Evolutionary conservation across 2,329 filamentous ascomycete genomes (phyloP).

Genomic region (Phyllosticta citrichinensis): DNA sequence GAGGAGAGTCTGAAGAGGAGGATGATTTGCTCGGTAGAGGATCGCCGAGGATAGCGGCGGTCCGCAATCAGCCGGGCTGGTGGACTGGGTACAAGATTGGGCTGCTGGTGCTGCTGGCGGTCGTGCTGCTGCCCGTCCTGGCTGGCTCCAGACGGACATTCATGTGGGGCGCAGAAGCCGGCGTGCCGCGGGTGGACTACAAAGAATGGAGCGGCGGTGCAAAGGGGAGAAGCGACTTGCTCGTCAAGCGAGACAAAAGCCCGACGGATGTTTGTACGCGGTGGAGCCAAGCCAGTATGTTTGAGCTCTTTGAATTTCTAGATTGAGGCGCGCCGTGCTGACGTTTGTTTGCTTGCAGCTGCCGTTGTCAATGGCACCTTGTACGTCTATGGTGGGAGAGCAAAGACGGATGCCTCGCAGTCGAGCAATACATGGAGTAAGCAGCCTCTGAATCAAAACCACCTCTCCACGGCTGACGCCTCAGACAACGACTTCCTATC

Average conservation of each 20-base stretch:
- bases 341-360: conserved; percentile 25
- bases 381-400: conserved; percentile 66
- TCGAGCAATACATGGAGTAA: conserved; percentile 59
- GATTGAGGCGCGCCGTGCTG: conserved; percentile 10
- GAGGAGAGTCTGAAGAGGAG: not conserved
- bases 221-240: not conserved
- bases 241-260: conserved; percentile 20
- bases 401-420: conserved; percentile 49
- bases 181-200: not conserved
- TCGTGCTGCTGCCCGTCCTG: not conserved
- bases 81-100: not conserved
- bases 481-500: conserved; percentile 61
- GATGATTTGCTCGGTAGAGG: not conserved
- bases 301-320: not conserved
- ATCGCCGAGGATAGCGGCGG: not conserved
- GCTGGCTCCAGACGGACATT: not conserved
- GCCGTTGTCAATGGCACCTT: conserved; percentile 64
- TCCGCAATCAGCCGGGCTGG: not conserved
- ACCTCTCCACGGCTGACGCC: conserved; percentile 9
- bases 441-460: conserved; percentile 17
- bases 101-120: not conserved
- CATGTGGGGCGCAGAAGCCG: not conserved
- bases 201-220: not conserved
- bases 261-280: conserved; percentile 26
- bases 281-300: conserved; percentile 26